Base-by-base conservation (phyloP, 129 eudicot genomes). In the Pittosporum tobira region DNA sequence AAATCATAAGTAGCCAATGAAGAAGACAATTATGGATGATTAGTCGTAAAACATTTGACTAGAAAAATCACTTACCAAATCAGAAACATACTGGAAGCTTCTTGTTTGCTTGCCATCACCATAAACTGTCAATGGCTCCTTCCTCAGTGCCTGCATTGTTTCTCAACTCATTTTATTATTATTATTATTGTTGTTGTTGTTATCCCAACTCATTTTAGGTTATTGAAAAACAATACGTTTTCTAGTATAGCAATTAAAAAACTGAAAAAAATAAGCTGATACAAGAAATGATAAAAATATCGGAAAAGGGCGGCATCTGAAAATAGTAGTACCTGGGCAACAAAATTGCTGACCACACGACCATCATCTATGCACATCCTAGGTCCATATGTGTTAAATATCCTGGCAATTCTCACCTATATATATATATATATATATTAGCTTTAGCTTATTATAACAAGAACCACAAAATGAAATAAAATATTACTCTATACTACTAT, bases 341-440 rank as follows among this genome's bases (percentile, higher is more conserved):
- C 95, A 70, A 90, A 90, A 77, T 90, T 90, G 75, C 97, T 90
- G 54, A 90, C 97, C 5, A 90, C 97, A 65, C 97, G 97, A 4
- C 97, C 97, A 61, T 90, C 97, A 23, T 90, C 97, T 29, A 90
- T 90, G 79, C 87, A 82, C 97, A 90, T 90, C 65, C 95, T 65
- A 53, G 97, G 97, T 6, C 97, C 97, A 66, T 90, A 90, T n/a
- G 95, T 90, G 73, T 90, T 90, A 47, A 85, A 90, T 55, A 90
- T 85, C 82, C 97, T 77, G 12, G 95, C 95, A 63, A 85, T 90
- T 61, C 95, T 71, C 51, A 85, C 95, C 94, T 88, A 61, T 26
- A 29, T 0, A 18, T 10, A 54, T 3, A 8, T 12, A 34, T 34
- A 6, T 2, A 34, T 34, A 34, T 1, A 56, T 55, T n/a, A n/a